phyloP scores from a whole-genome alignment of 2,329 filamentous ascomycete species.

The Alternaria arbusti region DNA sequence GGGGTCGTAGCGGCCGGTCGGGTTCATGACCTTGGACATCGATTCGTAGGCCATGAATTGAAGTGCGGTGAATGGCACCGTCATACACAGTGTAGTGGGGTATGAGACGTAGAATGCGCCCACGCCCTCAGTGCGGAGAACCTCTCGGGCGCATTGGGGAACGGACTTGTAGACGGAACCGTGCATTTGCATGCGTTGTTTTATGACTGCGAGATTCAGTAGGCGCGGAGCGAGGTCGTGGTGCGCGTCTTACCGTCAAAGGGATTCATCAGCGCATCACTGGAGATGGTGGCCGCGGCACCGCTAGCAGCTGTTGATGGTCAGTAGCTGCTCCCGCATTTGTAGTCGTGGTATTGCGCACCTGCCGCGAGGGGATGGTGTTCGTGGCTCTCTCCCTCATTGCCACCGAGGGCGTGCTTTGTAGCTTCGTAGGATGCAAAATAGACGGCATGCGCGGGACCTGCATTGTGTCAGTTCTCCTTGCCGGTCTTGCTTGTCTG shows the following conservation, averaged over 20 bases:
- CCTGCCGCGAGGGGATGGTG: slow-evolving; percentile 94
- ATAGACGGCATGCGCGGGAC: slow-evolving; percentile 95
- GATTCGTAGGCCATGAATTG: slow-evolving; percentile 99
- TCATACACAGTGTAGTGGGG: slow-evolving; percentile 97
- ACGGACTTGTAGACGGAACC: slow-evolving; percentile 92
- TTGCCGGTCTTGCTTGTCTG: not conserved
- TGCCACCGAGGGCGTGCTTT: slow-evolving; percentile 94
- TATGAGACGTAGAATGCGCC: slow-evolving; percentile 98
- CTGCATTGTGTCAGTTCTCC: slow-evolving; percentile 57
- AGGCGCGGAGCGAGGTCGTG: not conserved
- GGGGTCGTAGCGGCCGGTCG: slow-evolving; percentile 83
- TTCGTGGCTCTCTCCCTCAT: slow-evolving; percentile 80
- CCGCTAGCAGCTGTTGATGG: slow-evolving; percentile 77
- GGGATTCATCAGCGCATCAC: slow-evolving; percentile 98
- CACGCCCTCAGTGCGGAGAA: slow-evolving; percentile 87
- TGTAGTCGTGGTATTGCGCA: slow-evolving; percentile 51
- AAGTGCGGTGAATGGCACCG: slow-evolving; percentile 93
- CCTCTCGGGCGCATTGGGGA: slow-evolving; percentile 82
- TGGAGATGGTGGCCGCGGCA: slow-evolving; percentile 93
- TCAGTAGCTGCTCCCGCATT: slow-evolving; percentile 41
- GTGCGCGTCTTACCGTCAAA: slow-evolving; percentile 78
- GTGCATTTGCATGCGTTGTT: slow-evolving; percentile 98
- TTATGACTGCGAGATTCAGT: slow-evolving; percentile 74
- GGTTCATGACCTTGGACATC: slow-evolving; percentile 92
- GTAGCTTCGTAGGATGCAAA: slow-evolving; percentile 98